These are phyloP conservation scores for Metahyphopichia silvanorum DNA, from an alignment of 805 yeast genomes.

Conservation along the genomic window DNA sequence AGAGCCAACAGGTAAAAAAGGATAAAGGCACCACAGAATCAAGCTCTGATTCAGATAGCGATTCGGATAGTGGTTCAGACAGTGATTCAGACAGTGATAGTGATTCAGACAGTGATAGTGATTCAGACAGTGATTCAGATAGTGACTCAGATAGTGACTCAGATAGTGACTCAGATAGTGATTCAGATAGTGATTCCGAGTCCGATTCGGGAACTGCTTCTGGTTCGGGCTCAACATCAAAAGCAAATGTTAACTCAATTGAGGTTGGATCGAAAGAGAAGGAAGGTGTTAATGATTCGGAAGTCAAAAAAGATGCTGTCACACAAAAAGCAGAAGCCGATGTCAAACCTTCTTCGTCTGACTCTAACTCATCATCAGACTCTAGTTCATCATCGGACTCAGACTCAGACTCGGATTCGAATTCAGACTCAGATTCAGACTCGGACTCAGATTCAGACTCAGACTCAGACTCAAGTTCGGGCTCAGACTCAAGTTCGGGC, in stretches of 20 bases:
- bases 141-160: background rate
- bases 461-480: conserved; percentile 7
- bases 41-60: too few relatives aligned
- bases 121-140: background rate
- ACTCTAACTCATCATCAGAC: too few relatives aligned
- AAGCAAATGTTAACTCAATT: background rate
- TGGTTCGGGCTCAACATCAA: too few relatives aligned
- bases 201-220: conserved; percentile 1
- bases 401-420: conserved; percentile 1
- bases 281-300: too few relatives aligned
- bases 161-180: conserved; percentile 1
- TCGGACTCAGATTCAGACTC: conserved; percentile 1
- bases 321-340: too few relatives aligned
- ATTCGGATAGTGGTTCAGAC: conserved; percentile 1
- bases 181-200: conserved; percentile 4
- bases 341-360: conserved; percentile 2
- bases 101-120: background rate
- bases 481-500: conserved; percentile 1
- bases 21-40: too few relatives aligned
- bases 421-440: conserved; percentile 2
- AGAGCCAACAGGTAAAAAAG: too few relatives aligned
- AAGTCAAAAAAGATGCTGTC: background rate
- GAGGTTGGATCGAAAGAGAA: too few relatives aligned
- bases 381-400: too few relatives aligned
- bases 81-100: conserved; percentile 1